A percentile compares a stretch with the other conserved stretches of the same genome.
phyloP scores from a whole-genome alignment of 2,329 filamentous ascomycete species.

The Pseudogymnoascus sp. region DNA sequence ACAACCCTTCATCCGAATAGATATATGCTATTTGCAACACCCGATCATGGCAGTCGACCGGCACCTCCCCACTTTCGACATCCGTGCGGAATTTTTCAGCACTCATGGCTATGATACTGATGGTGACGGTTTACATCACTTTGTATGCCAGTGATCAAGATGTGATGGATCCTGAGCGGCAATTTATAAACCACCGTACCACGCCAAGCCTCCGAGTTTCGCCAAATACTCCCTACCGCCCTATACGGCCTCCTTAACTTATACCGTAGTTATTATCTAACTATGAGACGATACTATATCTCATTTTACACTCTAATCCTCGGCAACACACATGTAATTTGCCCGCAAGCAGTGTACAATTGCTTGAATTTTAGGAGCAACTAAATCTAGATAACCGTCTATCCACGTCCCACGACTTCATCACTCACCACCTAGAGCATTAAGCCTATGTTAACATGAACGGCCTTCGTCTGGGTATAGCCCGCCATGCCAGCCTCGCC shows the following conservation, averaged over 20 bases:
- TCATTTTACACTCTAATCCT: too few relatives aligned
- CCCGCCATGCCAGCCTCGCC: constrained; percentile 58
- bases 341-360: not conserved
- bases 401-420: not conserved
- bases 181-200: not conserved
- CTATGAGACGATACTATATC: too few relatives aligned
- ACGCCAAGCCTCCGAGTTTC: constrained; percentile 15
- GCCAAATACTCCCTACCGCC: not conserved
- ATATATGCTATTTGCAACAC: not conserved
- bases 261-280: too few relatives aligned
- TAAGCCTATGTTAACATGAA: not conserved
- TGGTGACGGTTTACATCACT: not conserved
- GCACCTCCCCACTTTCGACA: not conserved
- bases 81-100: not conserved
- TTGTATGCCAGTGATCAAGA: not conserved
- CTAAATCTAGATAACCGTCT: not conserved
- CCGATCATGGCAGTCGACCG: not conserved
- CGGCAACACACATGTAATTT: too few relatives aligned
- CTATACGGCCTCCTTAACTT: too few relatives aligned
- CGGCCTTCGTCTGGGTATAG: constrained; percentile 61
- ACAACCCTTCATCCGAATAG: not conserved
- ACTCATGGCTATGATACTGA: not conserved
- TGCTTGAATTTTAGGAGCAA: not conserved
- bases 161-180: not conserved
- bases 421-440: not conserved